Base-by-base conservation (phyloP, 306 rosid genomes). In the Vigna radiata region DNA sequence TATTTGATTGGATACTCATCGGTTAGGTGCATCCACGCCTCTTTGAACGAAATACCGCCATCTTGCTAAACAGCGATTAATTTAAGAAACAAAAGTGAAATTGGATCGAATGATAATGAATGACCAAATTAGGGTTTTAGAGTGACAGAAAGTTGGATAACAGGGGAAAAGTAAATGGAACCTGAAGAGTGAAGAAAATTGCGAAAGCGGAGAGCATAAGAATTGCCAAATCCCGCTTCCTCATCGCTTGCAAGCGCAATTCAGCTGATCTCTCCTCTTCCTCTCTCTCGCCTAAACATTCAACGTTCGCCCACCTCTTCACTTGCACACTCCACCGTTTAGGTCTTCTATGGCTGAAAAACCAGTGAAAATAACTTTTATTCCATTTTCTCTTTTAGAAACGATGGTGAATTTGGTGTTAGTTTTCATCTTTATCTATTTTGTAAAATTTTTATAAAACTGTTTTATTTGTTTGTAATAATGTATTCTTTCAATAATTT, bases 201-300 rank as follows among this genome's bases (percentile, higher is more conserved):
- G 99, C 99, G 85, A 96, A 92, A 77, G 99, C 96, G 9, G 90
- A 89, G 55, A 96, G 99, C 98, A 96, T 96, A 41, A 96, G 98
- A 83, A 96, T 96, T 62, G 98, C 91, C 79, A 96, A 91, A 85
- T 96, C 99, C 53, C 99, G 98, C 90, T 96, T 96, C 94, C 99
- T 96, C 99, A 96, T 92, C 43, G 17, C 49, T 67, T 4, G 47
- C 3, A 48, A 18, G 48, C 8, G 60, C 46, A 47, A 65, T 64
- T 76, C 54, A 62, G 39, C 64, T 49, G 0, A 36, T 62, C 10
- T 31, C 21, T 75, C 23, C 44, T 54, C 39, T 60, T 37, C 76
- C 19, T 52, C 56, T 68, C 9, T 12, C 56, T 55, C 36, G 25
- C 50, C 19, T 54, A 19, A 78, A 59, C 72, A 61, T 23, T 70